Evolutionary conservation across 2,329 filamentous ascomycete genomes (phyloP).

Genomic region (Xylariaceae sp.): DNA sequence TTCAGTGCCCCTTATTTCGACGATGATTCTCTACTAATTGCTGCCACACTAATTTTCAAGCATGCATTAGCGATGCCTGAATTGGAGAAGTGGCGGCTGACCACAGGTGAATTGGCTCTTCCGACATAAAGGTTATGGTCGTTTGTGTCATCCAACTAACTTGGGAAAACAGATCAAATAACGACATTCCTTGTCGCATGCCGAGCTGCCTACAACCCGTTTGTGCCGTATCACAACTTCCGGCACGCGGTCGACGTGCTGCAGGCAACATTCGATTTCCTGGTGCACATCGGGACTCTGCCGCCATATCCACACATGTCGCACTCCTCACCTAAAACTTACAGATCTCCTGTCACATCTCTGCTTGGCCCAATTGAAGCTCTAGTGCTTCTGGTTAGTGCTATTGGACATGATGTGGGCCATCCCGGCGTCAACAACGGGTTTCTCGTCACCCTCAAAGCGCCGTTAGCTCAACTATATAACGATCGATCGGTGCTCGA

Average conservation of each 20-base stretch:
- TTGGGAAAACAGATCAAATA: constrained; percentile 59
- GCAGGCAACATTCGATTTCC: constrained; percentile 86
- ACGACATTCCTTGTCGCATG: constrained; percentile 82
- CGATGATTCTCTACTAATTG: constrained; percentile 85
- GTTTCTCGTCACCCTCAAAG: constrained; percentile 86
- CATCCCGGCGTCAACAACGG: constrained; percentile 98
- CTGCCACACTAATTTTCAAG: constrained; percentile 80
- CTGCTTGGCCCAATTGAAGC: constrained; percentile 84
- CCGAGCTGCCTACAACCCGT: constrained; percentile 89
- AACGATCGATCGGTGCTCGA: constrained; percentile 96
- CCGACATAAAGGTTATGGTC: constrained; percentile 12
- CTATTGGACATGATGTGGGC: constrained; percentile 96
- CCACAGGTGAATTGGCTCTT: constrained; percentile 55
- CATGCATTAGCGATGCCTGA: constrained; percentile 81
- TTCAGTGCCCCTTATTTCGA: constrained; percentile 87
- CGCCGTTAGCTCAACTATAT: constrained; percentile 89
- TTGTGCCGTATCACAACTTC: constrained; percentile 97
- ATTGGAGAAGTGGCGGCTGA: constrained; percentile 72
- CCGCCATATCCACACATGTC: constrained; percentile 56
- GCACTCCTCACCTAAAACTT: constrained; percentile 26
- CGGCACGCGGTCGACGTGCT: constrained; percentile 94
- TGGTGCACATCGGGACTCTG: constrained; percentile 72
- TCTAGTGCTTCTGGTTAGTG: constrained; percentile 82
- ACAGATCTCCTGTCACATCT: constrained; percentile 62
- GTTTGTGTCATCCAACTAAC: constrained; percentile 36